These are phyloP conservation scores for Ilyonectria destructans DNA, from an alignment of 2,329 filamentous ascomycete genomes.

Conservation along the genomic window DNA sequence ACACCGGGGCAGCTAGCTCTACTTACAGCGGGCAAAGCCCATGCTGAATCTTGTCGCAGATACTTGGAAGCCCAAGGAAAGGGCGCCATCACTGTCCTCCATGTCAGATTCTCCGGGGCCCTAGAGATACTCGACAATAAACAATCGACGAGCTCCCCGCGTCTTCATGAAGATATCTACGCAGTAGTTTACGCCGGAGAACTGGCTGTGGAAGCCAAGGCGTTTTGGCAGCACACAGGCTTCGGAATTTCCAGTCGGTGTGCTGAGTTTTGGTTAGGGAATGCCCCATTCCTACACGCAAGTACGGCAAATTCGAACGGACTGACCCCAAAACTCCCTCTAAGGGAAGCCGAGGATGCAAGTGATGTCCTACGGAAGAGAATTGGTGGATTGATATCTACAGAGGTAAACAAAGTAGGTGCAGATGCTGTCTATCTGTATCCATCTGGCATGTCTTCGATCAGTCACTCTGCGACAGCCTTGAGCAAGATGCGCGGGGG, in stretches of 20 bases:
- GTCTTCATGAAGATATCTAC: constrained; percentile 32
- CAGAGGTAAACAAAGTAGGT: constrained; percentile 25
- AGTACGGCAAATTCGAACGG: background rate
- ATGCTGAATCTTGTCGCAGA: constrained; percentile 36
- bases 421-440: constrained; percentile 65
- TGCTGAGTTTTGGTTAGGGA: constrained; percentile 46
- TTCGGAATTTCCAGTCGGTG: constrained; percentile 51
- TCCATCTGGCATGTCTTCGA: constrained; percentile 68
- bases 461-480: constrained; percentile 50
- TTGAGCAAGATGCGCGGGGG: constrained; percentile 19
- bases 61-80: constrained; percentile 36
- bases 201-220: constrained; percentile 44
- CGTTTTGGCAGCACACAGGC: constrained; percentile 52
- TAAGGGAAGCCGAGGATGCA: constrained; percentile 31
- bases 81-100: constrained; percentile 12
- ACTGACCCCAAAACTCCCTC: background rate
- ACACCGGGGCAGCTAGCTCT: background rate
- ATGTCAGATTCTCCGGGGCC: constrained; percentile 32
- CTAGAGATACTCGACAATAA: background rate
- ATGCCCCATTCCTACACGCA: constrained; percentile 40
- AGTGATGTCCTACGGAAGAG: constrained; percentile 30
- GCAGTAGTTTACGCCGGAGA: constrained; percentile 34
- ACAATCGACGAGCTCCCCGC: background rate
- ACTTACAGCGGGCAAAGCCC: constrained; percentile 14
- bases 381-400: constrained; percentile 43